Base-by-base conservation (phyloP, 768 basidiomycete species). In the Crassisporium funariophilum region DNA sequence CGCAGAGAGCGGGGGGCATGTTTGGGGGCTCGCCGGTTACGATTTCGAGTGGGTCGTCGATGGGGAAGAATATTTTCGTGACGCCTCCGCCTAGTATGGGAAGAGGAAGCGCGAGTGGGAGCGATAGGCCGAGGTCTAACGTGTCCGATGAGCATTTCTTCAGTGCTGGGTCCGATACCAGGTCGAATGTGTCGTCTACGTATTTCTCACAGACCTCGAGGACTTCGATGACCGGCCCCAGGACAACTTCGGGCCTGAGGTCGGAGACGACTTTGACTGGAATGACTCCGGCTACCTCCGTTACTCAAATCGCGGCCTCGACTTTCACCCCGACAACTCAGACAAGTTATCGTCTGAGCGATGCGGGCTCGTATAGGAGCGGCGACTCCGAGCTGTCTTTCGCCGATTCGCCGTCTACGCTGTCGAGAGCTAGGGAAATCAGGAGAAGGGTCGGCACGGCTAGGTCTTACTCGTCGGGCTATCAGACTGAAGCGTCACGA, bases 11-110 rank as follows among this genome's bases (percentile, higher is more conserved):
- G 53, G 77, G 65, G 29, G 58, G 59, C 15, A 61, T 72, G 12
- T 68, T 73, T 41, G 78, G 76, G 27, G 80, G 77, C 1, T 82
- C 83, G 5, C 84, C 87, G 0, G 85, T 86, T n/a, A 86, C 86
- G 0, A 72, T 86, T 1, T 86, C 84, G 0, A 87, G 85, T 56
- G 85, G 83, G 1, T 76, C 83, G 56, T 83, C 68, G 6, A 54
- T 76, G 0, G 72, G 75, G 1, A 63, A 65, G 35, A 60, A 70
- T 36, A 60, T 73, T 2, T 65, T 67, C n/a, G 63, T 75, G 8
- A 74, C 72, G n/a, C 71, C 74, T 10, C 75, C 73, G 1, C 74
- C 73, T 0, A 68, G 65, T 39, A 51, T 53, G n/a, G 63, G 63
- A 3, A 57, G 60, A 31, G 11, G 63, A 3, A 57, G 60, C 10